Evolutionary conservation across 2,329 filamentous ascomycete species (phyloP).

Genomic region (Phyllosticta citrichinensis): DNA sequence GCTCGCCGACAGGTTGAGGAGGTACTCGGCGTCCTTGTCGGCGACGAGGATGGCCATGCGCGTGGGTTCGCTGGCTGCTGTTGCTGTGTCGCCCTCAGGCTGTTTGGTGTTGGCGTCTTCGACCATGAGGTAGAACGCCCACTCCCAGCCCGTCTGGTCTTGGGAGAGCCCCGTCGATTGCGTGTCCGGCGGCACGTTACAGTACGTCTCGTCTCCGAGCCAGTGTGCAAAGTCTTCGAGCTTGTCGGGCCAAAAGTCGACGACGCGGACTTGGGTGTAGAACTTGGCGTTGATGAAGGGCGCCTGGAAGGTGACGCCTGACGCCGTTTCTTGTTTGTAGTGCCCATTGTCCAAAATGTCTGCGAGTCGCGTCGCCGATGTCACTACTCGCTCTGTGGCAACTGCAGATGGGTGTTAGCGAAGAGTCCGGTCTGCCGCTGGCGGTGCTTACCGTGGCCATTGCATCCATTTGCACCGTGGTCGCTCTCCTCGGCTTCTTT

Average conservation of each 20-base stretch:
- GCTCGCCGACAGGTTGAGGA: conserved; percentile 46
- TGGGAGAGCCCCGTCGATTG: conserved; percentile 17
- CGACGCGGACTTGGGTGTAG: conserved; percentile 59
- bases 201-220: conserved; percentile 27
- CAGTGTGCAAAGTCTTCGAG: conserved; percentile 60
- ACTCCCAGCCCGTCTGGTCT: conserved; percentile 53
- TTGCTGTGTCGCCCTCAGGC: neutral
- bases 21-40: conserved; percentile 44
- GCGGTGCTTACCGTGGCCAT: conserved; percentile 31
- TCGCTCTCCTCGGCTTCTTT: conserved; percentile 14
- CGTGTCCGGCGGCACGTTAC: conserved; percentile 32
- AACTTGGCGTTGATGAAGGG: conserved; percentile 71
- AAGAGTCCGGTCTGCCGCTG: too few species aligned
- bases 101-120: conserved; percentile 49
- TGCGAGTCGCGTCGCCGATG: neutral
- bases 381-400: neutral
- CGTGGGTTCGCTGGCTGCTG: conserved; percentile 23
- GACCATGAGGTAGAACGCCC: conserved; percentile 71
- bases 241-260: conserved; percentile 65
- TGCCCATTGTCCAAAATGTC: neutral
- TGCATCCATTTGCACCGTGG: conserved; percentile 13
- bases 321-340: conserved; percentile 12
- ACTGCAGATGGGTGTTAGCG: neutral
- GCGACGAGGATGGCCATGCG: conserved; percentile 61
- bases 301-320: conserved; percentile 37